phyloP scores from a whole-genome alignment of 2,329 filamentous ascomycete genomes.

The Rugonectria rugulosa region DNA sequence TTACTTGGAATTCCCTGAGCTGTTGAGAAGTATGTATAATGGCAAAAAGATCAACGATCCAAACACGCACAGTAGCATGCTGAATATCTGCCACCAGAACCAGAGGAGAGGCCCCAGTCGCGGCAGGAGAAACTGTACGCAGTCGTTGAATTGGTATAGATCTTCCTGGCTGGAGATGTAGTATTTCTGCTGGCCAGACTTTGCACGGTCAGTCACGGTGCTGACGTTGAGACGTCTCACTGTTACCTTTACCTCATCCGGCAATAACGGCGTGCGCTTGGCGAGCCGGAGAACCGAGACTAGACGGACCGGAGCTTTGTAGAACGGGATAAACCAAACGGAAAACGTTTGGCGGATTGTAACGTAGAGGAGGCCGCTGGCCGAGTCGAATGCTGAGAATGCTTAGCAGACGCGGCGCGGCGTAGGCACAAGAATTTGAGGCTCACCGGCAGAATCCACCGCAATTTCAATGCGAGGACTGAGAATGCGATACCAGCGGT shows the following conservation, averaged over 20 bases:
- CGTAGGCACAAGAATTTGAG: fast-evolving
- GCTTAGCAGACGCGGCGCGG: neutral
- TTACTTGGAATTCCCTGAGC: too few relatives aligned
- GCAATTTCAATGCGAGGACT: constrained; percentile 75
- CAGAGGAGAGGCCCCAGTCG: constrained; percentile 64
- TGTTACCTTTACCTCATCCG: constrained; percentile 15
- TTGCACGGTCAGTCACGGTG: constrained; percentile 20
- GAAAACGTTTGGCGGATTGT: constrained; percentile 77
- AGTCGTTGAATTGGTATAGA: constrained; percentile 79
- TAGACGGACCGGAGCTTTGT: constrained; percentile 72
- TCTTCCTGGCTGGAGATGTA: constrained; percentile 84
- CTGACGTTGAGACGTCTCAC: constrained; percentile 18
- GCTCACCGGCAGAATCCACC: constrained; percentile 65
- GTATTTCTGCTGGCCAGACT: constrained; percentile 55
- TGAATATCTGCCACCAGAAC: constrained; percentile 67
- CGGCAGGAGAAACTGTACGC: constrained; percentile 77
- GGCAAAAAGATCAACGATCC: constrained; percentile 57
- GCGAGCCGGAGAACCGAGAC: constrained; percentile 72
- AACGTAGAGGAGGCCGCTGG: constrained; percentile 72
- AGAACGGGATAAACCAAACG: constrained; percentile 81
- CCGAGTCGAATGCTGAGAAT: constrained; percentile 67
- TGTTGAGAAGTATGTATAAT: constrained; percentile 44
- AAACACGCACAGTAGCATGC: constrained; percentile 70
- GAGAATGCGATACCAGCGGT: constrained; percentile 85
- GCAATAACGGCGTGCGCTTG: constrained; percentile 46